These are phyloP conservation scores for Pleurotus cornucopiae DNA, from an alignment of 768 basidiomycete genomes.

Conservation along the genomic window DNA sequence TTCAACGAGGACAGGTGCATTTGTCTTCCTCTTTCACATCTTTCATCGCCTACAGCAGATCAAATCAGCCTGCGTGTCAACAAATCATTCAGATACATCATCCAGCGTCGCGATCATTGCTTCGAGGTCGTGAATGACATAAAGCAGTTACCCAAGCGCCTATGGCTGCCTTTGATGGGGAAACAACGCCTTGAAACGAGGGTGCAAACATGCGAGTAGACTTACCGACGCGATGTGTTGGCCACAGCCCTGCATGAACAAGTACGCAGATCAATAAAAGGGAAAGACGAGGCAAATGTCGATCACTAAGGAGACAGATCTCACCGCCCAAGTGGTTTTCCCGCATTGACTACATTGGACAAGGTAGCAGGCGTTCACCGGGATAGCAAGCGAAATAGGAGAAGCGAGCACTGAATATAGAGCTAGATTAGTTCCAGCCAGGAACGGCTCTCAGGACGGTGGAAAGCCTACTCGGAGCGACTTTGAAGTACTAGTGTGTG, in stretches of 20 bases:
- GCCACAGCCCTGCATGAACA: slow-evolving; percentile 59
- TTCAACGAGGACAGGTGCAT: slow-evolving; percentile 32
- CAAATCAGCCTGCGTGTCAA: slow-evolving; percentile 5
- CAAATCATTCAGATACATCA: neutral
- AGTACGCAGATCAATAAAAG: slow-evolving; percentile 9
- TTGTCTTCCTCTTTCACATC: slow-evolving; percentile 42
- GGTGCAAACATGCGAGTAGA: slow-evolving; percentile 13
- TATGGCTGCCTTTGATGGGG: neutral
- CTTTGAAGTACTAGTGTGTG: neutral
- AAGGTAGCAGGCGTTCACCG: slow-evolving; percentile 49
- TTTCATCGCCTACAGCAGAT: slow-evolving; percentile 38
- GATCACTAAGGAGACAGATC: slow-evolving; percentile 20
- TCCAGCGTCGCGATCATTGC: neutral
- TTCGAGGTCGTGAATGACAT: neutral
- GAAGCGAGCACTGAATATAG: neutral
- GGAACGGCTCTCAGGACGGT: neutral
- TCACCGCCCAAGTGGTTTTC: slow-evolving; percentile 71
- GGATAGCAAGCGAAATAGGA: slow-evolving; percentile 19
- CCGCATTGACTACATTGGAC: slow-evolving; percentile 59
- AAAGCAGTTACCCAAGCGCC: neutral
- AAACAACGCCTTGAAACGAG: neutral
- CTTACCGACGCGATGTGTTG: slow-evolving; percentile 60
- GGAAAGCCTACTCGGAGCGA: neutral
- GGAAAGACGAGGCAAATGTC: slow-evolving; percentile 17
- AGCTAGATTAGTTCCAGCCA: neutral